These are phyloP conservation scores for Sporothrix protearum DNA, from an alignment of 2,329 filamentous ascomycete species.

Conservation along the genomic window DNA sequence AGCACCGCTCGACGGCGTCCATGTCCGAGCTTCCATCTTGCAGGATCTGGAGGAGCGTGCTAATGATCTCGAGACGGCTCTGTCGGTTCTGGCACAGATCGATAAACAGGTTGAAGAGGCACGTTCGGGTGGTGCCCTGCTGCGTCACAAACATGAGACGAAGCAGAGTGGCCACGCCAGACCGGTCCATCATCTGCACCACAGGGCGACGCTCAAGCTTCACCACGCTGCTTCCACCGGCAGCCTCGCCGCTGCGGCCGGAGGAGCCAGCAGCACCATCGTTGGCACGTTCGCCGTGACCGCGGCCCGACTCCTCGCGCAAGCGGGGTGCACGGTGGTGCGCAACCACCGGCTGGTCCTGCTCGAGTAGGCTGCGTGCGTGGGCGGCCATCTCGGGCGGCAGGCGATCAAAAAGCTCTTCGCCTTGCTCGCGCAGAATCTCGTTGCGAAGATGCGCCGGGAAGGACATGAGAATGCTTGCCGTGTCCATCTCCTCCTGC, in stretches of 20 bases:
- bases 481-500: constrained; percentile 75
- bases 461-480: constrained; percentile 87
- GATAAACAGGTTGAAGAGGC: constrained; percentile 81
- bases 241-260: not conserved
- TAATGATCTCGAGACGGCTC: constrained; percentile 89
- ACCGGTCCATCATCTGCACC: constrained; percentile 95
- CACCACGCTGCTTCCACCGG: constrained; percentile 30
- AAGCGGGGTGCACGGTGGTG: constrained; percentile 34
- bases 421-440: constrained; percentile 86
- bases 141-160: constrained; percentile 98
- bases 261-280: not conserved
- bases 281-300: not conserved
- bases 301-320: constrained; percentile 29
- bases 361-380: constrained; percentile 65
- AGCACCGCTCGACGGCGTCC: constrained; percentile 90
- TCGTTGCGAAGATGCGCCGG: constrained; percentile 79
- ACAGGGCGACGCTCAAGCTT: constrained; percentile 75
- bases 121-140: constrained; percentile 77
- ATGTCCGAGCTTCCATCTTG: constrained; percentile 94
- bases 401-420: constrained; percentile 77
- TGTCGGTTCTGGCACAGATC: constrained; percentile 96
- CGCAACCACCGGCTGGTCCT: constrained; percentile 30
- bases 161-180: constrained; percentile 89
- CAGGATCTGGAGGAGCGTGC: constrained; percentile 84
- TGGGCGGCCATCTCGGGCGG: constrained; percentile 84